Evolutionary conservation across 371 early-diverging fungal genomes (phyloP), one percentile per base, ranked within the genome.

Genomic region (Umbelopsis sp.): DNA sequence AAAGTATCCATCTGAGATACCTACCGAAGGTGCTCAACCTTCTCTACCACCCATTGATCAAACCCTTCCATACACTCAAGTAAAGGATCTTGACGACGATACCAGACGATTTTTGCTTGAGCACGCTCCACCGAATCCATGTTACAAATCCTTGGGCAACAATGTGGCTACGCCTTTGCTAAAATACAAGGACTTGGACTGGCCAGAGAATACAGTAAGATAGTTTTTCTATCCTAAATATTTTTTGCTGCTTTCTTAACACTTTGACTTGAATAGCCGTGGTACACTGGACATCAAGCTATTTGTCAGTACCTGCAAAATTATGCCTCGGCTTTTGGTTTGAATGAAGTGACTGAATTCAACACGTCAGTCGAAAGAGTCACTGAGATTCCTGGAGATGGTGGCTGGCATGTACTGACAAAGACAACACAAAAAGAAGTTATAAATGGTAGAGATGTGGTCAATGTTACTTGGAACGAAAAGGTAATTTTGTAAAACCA

Each of bases 21-120:
- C 57, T 35, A 25, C 57, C 29, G 57, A 11, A 37, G 57, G 57
- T 29, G 57, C 35, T 16, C 57, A 57, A n/a, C 35, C 57, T 12
- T 11, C 57, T 12, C 35, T 82, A 50, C 87, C 89, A 4, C 29
- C 70, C 8, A 82, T 80, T 67, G 44, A n/a, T 0, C 73, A 78
- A 2, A 84, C 89, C 2, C 68, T 77, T 8, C 66, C 80, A 9
- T 89, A 89, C 67, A 63, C 87, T 4, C 65, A 77, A 12, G n/a
- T 32, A 0, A 75, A 81, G 29, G 57, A 57, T 14, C 29, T 35
- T 29, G 35, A 57, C 18, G 35, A n/a, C 3, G 57, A 57, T 16
- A 29, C 57, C 29, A 29, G 10, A 35, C 22, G 18, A 14, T 35
- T 57, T 18, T 14, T 72, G 9, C 44, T 68, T 32, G 68, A 63